phyloP scores from a whole-genome alignment of 345 rosid genomes.

The Eucalyptus tenuipes region DNA sequence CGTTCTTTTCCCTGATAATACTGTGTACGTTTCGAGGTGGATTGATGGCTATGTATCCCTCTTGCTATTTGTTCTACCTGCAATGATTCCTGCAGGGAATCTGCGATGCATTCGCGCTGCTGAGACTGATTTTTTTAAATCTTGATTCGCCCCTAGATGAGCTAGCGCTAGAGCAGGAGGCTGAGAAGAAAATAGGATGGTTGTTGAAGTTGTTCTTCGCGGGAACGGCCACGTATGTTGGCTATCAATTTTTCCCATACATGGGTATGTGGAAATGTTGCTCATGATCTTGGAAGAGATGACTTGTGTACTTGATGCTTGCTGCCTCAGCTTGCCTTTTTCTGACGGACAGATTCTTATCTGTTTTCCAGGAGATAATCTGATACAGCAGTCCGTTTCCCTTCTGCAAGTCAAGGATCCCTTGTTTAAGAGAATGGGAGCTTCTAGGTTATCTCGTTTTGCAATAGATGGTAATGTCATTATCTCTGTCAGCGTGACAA shows the following conservation, averaged over 20 bases:
- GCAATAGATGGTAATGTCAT: constrained; percentile 54
- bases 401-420: constrained; percentile 91
- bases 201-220: constrained; percentile 64
- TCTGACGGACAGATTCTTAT: not conserved
- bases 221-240: constrained; percentile 63
- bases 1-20: not conserved
- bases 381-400: constrained; percentile 72
- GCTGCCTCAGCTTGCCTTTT: not conserved
- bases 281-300: not conserved
- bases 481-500: not conserved
- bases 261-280: constrained; percentile 44
- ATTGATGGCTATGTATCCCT: not conserved
- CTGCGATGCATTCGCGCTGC: not conserved
- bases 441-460: constrained; percentile 78
- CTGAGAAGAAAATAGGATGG: constrained; percentile 84
- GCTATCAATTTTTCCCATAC: constrained; percentile 75
- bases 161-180: constrained; percentile 62
- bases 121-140: not conserved
- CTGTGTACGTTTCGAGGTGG: not conserved
- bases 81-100: not conserved
- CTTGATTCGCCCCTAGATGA: constrained; percentile 32
- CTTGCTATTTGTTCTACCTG: not conserved
- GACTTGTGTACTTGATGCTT: not conserved
- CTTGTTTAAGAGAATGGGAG: constrained; percentile 83
- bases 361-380: constrained; percentile 58